Conservation (phyloP, 2,329 filamentous ascomycete species). For the Fusarium sp. region DNA sequence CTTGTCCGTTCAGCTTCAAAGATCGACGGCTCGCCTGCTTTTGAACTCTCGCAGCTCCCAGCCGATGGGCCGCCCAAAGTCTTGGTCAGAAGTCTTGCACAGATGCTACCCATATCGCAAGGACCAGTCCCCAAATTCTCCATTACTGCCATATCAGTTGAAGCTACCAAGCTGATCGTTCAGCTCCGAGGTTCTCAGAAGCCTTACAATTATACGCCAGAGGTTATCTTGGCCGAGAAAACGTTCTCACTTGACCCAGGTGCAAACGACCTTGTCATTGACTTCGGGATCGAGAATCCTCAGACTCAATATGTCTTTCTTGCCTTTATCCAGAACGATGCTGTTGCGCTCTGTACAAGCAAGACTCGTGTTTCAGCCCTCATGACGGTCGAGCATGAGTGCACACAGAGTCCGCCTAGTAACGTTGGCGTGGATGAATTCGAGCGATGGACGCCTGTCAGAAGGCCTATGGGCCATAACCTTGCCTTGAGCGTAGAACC, state of each 20-base stretch:
- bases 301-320: conserved; percentile 23
- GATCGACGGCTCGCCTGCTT: not conserved
- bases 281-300: conserved; percentile 8
- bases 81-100: conserved; percentile 14
- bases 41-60: conserved; percentile 2
- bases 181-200: conserved; percentile 5
- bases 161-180: not conserved
- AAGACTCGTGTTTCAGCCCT: conserved; percentile 15
- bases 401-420: conserved; percentile 2
- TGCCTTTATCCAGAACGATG: conserved; percentile 8
- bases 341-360: conserved; percentile 11
- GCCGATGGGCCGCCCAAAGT: not conserved
- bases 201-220: conserved; percentile 16
- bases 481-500: conserved; percentile 1
- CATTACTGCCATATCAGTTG: conserved; percentile 7
- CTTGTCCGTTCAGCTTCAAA: conserved; percentile 7
- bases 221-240: conserved; percentile 6
- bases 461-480: conserved; percentile 7
- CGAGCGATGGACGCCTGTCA: conserved; percentile 18
- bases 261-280: conserved; percentile 3
- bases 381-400: conserved; percentile 22
- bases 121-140: conserved; percentile 6
- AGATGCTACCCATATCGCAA: not conserved
- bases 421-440: conserved; percentile 16
- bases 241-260: not conserved